Conservation (phyloP, 2,329 filamentous ascomycete genomes). For the Calonectria multiphialidica region DNA sequence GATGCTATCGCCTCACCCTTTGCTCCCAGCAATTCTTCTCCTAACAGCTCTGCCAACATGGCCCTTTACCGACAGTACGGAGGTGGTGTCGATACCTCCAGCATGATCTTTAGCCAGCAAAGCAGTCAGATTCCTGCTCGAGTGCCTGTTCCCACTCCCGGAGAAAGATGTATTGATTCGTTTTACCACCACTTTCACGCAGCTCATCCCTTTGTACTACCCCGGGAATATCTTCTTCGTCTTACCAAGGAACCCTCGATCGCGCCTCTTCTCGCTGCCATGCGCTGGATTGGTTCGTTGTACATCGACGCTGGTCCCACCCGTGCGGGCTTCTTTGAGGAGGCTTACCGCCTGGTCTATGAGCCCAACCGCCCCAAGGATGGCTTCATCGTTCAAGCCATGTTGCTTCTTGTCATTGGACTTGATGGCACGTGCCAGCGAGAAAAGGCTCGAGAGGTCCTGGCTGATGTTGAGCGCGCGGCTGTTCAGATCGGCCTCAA, state of each 20-base stretch:
- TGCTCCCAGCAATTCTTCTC: slow-evolving; percentile 28
- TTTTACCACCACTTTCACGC: slow-evolving; percentile 71
- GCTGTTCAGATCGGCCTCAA: slow-evolving; percentile 85
- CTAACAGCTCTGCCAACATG: slow-evolving; percentile 22
- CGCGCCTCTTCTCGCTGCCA: slow-evolving; percentile 64
- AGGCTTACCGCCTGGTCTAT: slow-evolving; percentile 66
- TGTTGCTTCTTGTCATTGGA: slow-evolving; percentile 81
- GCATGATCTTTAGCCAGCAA: slow-evolving; percentile 30
- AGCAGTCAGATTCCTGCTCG: slow-evolving; percentile 32
- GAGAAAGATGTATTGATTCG: slow-evolving; percentile 67
- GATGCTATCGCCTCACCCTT: slow-evolving; percentile 36
- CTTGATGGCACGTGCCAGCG: slow-evolving; percentile 83
- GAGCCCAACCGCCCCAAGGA: slow-evolving; percentile 61
- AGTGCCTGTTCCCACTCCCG: slow-evolving; percentile 49
- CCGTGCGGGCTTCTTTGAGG: slow-evolving; percentile 66
- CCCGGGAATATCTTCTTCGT: slow-evolving; percentile 62
- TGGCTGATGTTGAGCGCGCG: slow-evolving; percentile 76
- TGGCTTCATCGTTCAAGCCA: slow-evolving; percentile 79
- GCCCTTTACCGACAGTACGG: slow-evolving; percentile 32
- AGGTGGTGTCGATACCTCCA: slow-evolving; percentile 37
- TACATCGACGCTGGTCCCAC: slow-evolving; percentile 63
- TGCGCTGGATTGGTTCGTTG: slow-evolving; percentile 68
- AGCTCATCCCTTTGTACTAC: slow-evolving; percentile 69
- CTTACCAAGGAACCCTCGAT: slow-evolving; percentile 62
- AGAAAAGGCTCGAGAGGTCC: slow-evolving; percentile 74